Base-by-base conservation (phyloP, 805 yeast genomes). In the Yueomyces sp. region DNA sequence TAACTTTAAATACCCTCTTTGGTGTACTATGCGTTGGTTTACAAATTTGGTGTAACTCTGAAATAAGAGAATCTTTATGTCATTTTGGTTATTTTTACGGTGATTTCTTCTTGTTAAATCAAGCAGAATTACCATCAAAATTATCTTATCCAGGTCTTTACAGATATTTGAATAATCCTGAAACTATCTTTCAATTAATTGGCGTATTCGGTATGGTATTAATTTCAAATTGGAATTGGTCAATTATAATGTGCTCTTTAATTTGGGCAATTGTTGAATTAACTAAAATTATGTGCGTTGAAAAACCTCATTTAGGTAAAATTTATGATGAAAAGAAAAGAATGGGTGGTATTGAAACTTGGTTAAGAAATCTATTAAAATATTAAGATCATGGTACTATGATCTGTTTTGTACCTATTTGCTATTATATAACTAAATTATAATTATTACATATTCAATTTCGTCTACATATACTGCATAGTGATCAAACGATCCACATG, bases 81-180 rank as follows among this genome's bases (percentile, higher is more conserved):
- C 81, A 81, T 47, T 82, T 79, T 60, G 92, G 94, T n/a, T 84
- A 92, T 92, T 84, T 83, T 54, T 84, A 80, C 59, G 94, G 94
- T 45, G 94, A 84, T 59, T 84, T 84, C 62, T 84, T 83, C 61
- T 19, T 19, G 19, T 64, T 81, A 45, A 76, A 82, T 36, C 73
- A 69, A 42, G 65, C 72, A 26, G 63, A 70, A 26, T 67, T 66
- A 28, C 68, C 67, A 44, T 62, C 73, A 5, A 67, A 68, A 49
- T 67, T 84, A 51, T 77, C 88, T 0, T 80, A 80, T 49, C 81
- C 84, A 33, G 94, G 94, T 41, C 83, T 84, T 37, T 84, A 84
- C 57, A 74, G 90, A 50, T 84, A 82, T 59, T 69, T 84, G 56
- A 84, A 84, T 57, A 81, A 84, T 54, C 94, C 94, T 7, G 94